Base-by-base conservation (phyloP, 139 green algal genomes). In the Micractinium conductrix region DNA sequence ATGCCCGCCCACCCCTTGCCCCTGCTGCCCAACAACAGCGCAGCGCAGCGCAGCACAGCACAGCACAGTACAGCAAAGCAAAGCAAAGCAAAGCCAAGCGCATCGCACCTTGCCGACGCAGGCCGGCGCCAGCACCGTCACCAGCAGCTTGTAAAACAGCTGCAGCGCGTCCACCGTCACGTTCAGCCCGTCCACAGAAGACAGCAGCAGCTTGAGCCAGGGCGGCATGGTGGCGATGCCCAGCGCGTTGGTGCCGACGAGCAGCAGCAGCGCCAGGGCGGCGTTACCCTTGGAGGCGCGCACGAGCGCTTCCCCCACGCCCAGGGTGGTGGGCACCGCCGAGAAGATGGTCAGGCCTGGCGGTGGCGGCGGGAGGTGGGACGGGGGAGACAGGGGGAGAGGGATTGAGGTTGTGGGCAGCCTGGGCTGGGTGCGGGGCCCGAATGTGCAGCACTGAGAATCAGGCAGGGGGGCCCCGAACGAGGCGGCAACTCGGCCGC, bases 331-430 rank as follows among this genome's bases (percentile, higher is more conserved):
- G 26, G 95, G 95, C 35, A 95, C 91, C 16, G 84, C 90, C 33
- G 91, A 93, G 84, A 98, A 98, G 53, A 98, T 89, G 43, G 94
- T 92, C 28, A 98, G 87, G 12, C 95, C 95, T 76, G 69, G 7
- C 14, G 65, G 4, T 3, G 37, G 33, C 60, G 53, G 53, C 10
- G 53, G 2, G 53, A 21, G 53, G 53, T 62, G 53, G 10, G 48
- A 24, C 19, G 53, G 2, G 53, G 19, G 26, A 22, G 53, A 21
- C 19, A 4, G 7, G 8, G 10, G 53, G 8, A 16, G 10, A 62
- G 53, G 10, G 53, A 4, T 19, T 21, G 53, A 62, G 53, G 8
- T 62, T 62, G 53, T 2, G 53, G 7, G 53, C 19, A 2, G 53
- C 53, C 26, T 58, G 48, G 48, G 48, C n/a, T n/a, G n/a, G n/a